phyloP scores from a whole-genome alignment of 1,139 yeast genomes.

The Cylindricascospora bacillispora region DNA sequence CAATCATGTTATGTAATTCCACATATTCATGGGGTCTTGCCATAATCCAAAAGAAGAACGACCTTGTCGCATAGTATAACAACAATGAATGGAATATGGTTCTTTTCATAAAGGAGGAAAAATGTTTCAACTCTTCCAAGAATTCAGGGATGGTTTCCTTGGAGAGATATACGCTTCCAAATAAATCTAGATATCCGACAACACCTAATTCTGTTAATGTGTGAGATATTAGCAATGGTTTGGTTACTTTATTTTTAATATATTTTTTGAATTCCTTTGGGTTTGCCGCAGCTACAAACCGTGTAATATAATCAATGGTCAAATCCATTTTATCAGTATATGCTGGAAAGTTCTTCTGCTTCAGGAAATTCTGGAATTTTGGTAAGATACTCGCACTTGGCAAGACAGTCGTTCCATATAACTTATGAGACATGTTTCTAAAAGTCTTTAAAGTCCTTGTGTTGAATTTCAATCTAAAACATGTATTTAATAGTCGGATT shows the following conservation, averaged over 20 bases:
- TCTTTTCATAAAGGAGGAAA: constrained; percentile 15
- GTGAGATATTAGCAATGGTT: constrained; percentile 14
- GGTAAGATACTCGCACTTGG: constrained; percentile 10
- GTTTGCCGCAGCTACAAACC: constrained; percentile 23
- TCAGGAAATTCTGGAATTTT: constrained; percentile 10
- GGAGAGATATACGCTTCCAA: constrained; percentile 19
- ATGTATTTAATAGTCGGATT: constrained; percentile 8
- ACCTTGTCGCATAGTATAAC: constrained; percentile 17
- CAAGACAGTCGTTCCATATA: constrained; percentile 10
- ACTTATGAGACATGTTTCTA: constrained; percentile 10
- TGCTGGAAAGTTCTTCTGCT: constrained; percentile 8
- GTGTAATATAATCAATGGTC: constrained; percentile 16
- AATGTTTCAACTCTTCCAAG: constrained; percentile 13
- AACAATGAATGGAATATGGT: constrained; percentile 17
- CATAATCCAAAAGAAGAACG: constrained; percentile 21
- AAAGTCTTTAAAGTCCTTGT: constrained; percentile 10
- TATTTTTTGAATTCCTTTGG: constrained; percentile 15
- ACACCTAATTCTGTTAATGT: constrained; percentile 12
- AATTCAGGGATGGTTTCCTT: constrained; percentile 12
- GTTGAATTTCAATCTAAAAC: constrained; percentile 15
- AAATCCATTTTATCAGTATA: constrained; percentile 15
- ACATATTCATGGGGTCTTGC: constrained; percentile 23
- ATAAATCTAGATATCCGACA: constrained; percentile 16
- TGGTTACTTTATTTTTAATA: constrained; percentile 10
- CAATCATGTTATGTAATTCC: constrained; percentile 7